Evolutionary conservation across 371 early-diverging fungal species (phyloP), one percentile per base, ranked within the genome.

Genomic region (Dinochytrium kinnereticum): DNA sequence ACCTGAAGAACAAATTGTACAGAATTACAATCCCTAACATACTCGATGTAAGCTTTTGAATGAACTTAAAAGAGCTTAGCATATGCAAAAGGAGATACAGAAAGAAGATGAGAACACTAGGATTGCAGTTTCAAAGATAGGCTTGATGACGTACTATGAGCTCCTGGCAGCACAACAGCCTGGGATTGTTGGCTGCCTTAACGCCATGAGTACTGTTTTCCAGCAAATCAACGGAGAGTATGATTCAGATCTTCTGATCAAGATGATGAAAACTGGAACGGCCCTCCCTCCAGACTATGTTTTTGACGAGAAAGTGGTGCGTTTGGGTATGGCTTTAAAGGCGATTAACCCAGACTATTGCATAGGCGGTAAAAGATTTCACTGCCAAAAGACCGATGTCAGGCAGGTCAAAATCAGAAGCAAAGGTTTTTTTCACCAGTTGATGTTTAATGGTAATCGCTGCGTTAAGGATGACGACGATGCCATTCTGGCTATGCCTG

Each of bases 221-320:
- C 65, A 64, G 53, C 61, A 44, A 10, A 81, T 84, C 34, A 37
- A 71, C 0, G 76, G 76, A 2, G 65, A 61, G n/a, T 71, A 72
- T 39, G 84, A 84, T 68, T 73, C 74, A 0, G 75, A 78, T n/a
- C 59, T 80, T 5, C 68, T 81, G 19, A 72, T 81, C 64, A 73
- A 73, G 57, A 30, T 74, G 40, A 15, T 72, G 38, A 49, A 64
- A 40, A 78, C 79, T 0, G 73, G 75, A 26, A 40, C 61, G 34
- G 24, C 71, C 1, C 67, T 68, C 2, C 84, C 84, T 0, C 57
- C 64, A 0, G 84, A 84, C 51, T 82, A 76, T 57, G 50, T 34
- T 3, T 81, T 82, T 53, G 83, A 82, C 49, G 83, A 78, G 64
- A 80, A 78, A 26, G 73, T 79, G 13, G 76, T 82, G 59, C 31